These are phyloP conservation scores for Pseudocercospora ulei DNA, from an alignment of 2,329 filamentous ascomycete species.

Conservation along the genomic window DNA sequence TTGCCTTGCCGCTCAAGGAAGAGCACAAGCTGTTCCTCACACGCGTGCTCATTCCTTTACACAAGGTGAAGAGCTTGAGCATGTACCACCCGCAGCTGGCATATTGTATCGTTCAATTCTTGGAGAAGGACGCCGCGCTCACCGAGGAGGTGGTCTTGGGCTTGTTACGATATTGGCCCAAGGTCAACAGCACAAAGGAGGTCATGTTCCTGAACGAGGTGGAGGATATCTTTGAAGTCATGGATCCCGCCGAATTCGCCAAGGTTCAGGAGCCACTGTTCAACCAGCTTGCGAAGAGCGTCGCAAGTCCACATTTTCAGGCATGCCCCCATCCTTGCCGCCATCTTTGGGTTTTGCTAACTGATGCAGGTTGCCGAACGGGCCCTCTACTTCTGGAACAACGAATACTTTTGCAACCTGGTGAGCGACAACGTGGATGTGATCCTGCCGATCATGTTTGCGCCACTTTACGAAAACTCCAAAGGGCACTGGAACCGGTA, in stretches of 20 bases:
- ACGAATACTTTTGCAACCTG: constrained; percentile 98
- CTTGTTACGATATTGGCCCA: constrained; percentile 92
- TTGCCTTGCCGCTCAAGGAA: constrained; percentile 90
- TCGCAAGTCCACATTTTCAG: constrained; percentile 97
- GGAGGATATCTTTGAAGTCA: constrained; percentile 98
- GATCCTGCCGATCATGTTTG: constrained; percentile 98
- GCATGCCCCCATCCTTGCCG: constrained; percentile 32
- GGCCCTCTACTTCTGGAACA: constrained; percentile 99
- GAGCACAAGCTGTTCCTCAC: constrained; percentile 98
- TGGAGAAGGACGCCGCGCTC: constrained; percentile 92
- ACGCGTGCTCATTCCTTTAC: constrained; percentile 78
- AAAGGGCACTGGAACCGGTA: constrained; percentile 99
- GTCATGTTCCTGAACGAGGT: constrained; percentile 99
- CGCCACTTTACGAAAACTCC: constrained; percentile 93
- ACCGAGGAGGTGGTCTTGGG: constrained; percentile 97
- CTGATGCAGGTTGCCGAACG: constrained; percentile 67
- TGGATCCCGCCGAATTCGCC: constrained; percentile 96
- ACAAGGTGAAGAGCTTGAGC: constrained; percentile 98
- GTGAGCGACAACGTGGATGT: constrained; percentile 98
- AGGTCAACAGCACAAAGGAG: constrained; percentile 98
- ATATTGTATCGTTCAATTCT: constrained; percentile 97
- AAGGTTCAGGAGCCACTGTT: constrained; percentile 98
- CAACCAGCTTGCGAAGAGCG: constrained; percentile 93
- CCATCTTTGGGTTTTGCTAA: constrained; percentile 14
- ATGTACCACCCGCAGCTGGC: constrained; percentile 99